Conservation (phyloP, 2,329 filamentous ascomycete species). For the Clarireedia monteithiana region DNA sequence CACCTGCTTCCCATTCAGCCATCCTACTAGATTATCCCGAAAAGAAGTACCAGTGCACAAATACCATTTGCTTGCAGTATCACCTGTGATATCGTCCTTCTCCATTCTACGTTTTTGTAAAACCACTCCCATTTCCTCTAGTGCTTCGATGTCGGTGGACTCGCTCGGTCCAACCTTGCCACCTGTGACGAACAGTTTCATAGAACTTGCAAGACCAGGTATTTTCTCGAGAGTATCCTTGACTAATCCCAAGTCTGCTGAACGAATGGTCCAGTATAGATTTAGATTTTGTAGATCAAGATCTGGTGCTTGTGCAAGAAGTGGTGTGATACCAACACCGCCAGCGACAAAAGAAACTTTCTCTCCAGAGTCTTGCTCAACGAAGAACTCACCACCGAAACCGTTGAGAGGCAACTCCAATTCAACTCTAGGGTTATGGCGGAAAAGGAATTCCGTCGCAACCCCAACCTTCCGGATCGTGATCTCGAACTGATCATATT, state of each 20-base stretch:
- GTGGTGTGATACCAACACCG: conserved; percentile 76
- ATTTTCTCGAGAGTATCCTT: conserved; percentile 48
- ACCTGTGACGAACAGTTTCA: conserved; percentile 60
- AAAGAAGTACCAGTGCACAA: conserved; percentile 47
- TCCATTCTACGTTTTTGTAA: conserved; percentile 39
- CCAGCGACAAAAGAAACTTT: conserved; percentile 58
- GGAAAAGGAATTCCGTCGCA: conserved; percentile 59
- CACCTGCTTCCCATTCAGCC: conserved; percentile 39
- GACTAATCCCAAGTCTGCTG: conserved; percentile 55
- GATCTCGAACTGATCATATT: conserved; percentile 50
- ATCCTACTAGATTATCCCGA: conserved; percentile 39
- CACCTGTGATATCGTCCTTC: conserved; percentile 36
- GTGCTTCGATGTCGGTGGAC: conserved; percentile 16
- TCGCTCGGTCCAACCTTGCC: conserved; percentile 1
- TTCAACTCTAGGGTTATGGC: conserved; percentile 41
- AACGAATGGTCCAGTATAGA: conserved; percentile 61
- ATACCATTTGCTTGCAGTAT: conserved; percentile 42
- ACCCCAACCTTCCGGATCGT: conserved; percentile 62
- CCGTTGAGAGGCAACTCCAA: conserved; percentile 63
- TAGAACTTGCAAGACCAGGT: conserved; percentile 41
- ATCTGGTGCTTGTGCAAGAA: conserved; percentile 59
- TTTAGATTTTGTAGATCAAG: conserved; percentile 40
- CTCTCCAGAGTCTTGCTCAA: conserved; percentile 29
- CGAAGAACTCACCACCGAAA: conserved; percentile 59
- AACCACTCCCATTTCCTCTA: conserved; percentile 24